Conservation (phyloP, 1,139 yeast genomes). For the Lodderomyces beijingensis region DNA sequence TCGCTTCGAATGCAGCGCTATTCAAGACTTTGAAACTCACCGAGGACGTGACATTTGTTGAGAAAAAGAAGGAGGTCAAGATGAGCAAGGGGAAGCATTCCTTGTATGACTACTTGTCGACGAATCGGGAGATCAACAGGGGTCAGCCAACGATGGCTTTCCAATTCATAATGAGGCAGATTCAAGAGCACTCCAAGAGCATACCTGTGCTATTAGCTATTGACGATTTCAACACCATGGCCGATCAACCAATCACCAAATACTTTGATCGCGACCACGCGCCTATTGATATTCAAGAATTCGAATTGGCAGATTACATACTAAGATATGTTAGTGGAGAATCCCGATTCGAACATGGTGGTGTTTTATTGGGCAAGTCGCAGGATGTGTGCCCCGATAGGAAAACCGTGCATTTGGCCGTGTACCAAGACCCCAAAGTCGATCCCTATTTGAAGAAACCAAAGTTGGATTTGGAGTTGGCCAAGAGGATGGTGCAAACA, state of each 20-base stretch:
- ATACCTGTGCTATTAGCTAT: conserved; percentile 66
- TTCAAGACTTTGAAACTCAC: conserved; percentile 50
- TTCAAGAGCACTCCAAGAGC: conserved; percentile 36
- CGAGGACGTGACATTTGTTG: conserved; percentile 33
- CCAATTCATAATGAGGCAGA: conserved; percentile 52
- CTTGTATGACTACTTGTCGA: conserved; percentile 33
- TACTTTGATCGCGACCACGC: conserved; percentile 59
- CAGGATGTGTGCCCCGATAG: conserved; percentile 15
- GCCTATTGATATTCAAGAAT: conserved; percentile 55
- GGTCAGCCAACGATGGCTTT: conserved; percentile 37
- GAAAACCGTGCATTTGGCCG: conserved; percentile 57
- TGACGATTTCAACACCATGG: conserved; percentile 70
- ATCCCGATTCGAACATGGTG: conserved; percentile 52
- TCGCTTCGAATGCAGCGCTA: conserved; percentile 50
- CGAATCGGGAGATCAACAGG: conserved; percentile 39
- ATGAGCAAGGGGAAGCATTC: conserved; percentile 43
- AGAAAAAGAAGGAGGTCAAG: conserved; percentile 30
- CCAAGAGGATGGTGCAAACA: conserved; percentile 41
- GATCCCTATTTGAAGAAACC: conserved; percentile 53
- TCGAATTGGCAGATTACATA: conserved; percentile 64
- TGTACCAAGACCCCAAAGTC: conserved; percentile 45
- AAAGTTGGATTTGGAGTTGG: conserved; percentile 53
- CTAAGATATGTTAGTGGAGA: conserved; percentile 57
- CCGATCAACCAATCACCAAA: conserved; percentile 51
- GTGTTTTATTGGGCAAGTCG: conserved; percentile 62